These are phyloP conservation scores for Eutrema heterophyllum DNA, from an alignment of 345 rosid genomes.

Conservation along the genomic window DNA sequence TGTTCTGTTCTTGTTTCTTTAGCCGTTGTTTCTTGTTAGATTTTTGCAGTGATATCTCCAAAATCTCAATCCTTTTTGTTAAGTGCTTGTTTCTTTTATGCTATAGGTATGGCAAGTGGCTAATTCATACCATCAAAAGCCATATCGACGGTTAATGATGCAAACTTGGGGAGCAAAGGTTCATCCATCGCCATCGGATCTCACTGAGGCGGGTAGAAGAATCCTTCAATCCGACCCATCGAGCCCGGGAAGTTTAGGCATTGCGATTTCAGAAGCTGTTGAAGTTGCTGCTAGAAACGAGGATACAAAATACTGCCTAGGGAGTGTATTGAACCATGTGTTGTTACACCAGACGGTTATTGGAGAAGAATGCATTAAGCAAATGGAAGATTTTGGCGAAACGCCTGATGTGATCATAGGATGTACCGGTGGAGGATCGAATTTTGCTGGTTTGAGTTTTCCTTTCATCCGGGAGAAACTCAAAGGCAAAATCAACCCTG, in stretches of 20 bases:
- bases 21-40: constrained; percentile 65
- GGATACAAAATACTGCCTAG: constrained; percentile 81
- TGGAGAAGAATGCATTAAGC: constrained; percentile 82
- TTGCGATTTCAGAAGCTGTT: constrained; percentile 95
- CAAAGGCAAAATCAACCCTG: constrained; percentile 70
- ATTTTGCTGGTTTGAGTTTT: constrained; percentile 87
- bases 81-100: not conserved
- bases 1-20: constrained; percentile 21
- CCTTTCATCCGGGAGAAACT: constrained; percentile 94
- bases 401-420: constrained; percentile 86
- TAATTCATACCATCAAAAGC: constrained; percentile 88
- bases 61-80: not conserved
- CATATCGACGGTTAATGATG: constrained; percentile 93
- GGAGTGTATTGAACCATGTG: constrained; percentile 92
- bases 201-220: constrained; percentile 66
- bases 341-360: constrained; percentile 90
- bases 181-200: constrained; percentile 76
- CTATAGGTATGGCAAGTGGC: constrained; percentile 95
- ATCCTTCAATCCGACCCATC: constrained; percentile 64
- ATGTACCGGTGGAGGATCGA: constrained; percentile 95
- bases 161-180: constrained; percentile 98
- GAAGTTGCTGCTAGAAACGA: constrained; percentile 72
- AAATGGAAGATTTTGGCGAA: constrained; percentile 84
- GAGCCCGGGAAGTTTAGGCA: constrained; percentile 90
- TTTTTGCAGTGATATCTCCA: not conserved